phyloP scores from a whole-genome alignment of 768 basidiomycete species.

The Lentinula guzmanii region DNA sequence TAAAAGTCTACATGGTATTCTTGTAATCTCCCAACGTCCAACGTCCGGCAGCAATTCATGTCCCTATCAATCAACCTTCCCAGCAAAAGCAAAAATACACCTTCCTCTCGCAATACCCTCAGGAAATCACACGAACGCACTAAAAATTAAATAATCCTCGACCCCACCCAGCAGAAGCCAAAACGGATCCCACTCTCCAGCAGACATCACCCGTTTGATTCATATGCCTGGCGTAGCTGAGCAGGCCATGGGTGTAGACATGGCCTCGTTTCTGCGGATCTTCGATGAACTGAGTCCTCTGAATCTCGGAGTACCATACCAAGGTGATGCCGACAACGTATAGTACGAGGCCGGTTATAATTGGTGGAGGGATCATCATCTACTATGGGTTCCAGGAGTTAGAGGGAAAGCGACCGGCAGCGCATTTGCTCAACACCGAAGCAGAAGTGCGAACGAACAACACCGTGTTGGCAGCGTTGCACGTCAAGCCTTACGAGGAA shows the following conservation, averaged over 20 bases:
- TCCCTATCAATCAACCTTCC: no score
- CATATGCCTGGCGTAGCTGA: background rate
- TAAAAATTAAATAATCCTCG: background rate
- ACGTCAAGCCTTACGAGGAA: constrained; percentile 4
- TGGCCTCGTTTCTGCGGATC: constrained; percentile 13
- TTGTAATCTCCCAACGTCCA: no score
- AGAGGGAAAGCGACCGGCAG: constrained; percentile 1
- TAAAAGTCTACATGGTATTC: no score
- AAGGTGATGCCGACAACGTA: constrained; percentile 12
- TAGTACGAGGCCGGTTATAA: constrained; percentile 11
- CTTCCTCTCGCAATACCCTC: background rate
- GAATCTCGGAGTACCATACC: constrained; percentile 15
- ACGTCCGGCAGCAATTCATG: no score
- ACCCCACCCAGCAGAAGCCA: background rate
- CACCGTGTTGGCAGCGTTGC: constrained; percentile 16
- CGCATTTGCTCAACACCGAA: constrained; percentile 1
- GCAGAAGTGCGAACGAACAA: constrained; percentile 11
- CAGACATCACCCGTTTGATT: background rate
- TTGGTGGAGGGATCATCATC: constrained; percentile 8
- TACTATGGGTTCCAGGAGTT: background rate
- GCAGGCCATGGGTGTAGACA: background rate
- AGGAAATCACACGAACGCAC: background rate
- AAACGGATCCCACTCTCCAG: background rate
- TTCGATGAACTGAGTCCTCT: constrained; percentile 18
- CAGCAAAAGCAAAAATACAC: background rate